Conservation (phyloP, 1,284 basidiomycete species). For the Microbotryum violaceum region DNA sequence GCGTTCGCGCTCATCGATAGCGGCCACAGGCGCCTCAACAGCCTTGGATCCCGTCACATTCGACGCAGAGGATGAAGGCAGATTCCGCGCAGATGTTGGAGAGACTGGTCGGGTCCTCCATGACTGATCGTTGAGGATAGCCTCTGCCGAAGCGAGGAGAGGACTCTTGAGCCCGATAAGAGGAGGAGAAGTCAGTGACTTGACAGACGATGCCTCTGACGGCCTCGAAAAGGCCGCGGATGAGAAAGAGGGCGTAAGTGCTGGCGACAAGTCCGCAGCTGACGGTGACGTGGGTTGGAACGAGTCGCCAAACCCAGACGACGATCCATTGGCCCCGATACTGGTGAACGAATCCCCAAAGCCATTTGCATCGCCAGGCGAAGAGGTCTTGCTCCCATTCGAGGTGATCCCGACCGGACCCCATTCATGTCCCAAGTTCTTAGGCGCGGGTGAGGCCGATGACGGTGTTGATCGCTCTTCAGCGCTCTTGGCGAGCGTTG, state of each 20-base stretch:
- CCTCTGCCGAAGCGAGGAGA: too few relatives aligned
- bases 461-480: too few relatives aligned
- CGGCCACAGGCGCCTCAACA: neutral
- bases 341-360: too few relatives aligned
- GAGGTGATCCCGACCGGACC: neutral
- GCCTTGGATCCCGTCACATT: neutral
- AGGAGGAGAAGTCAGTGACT: neutral
- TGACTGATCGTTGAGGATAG: too few relatives aligned
- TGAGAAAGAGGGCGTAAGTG: too few relatives aligned
- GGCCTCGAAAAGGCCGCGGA: neutral
- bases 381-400: too few relatives aligned
- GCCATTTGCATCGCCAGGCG: too few relatives aligned
- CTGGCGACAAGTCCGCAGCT: too few relatives aligned
- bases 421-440: neutral
- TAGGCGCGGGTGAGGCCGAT: neutral
- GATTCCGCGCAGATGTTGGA: too few relatives aligned
- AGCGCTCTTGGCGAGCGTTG: neutral
- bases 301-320: constrained; percentile 17
- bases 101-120: too few relatives aligned
- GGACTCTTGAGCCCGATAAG: neutral
- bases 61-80: too few relatives aligned
- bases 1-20: constrained; percentile 12
- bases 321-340: too few relatives aligned
- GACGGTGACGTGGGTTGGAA: constrained; percentile 4
- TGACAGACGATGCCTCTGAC: neutral